Evolutionary conservation across 2,329 filamentous ascomycete genomes (phyloP).

Genomic region (Colletotrichum euphorbiae): DNA sequence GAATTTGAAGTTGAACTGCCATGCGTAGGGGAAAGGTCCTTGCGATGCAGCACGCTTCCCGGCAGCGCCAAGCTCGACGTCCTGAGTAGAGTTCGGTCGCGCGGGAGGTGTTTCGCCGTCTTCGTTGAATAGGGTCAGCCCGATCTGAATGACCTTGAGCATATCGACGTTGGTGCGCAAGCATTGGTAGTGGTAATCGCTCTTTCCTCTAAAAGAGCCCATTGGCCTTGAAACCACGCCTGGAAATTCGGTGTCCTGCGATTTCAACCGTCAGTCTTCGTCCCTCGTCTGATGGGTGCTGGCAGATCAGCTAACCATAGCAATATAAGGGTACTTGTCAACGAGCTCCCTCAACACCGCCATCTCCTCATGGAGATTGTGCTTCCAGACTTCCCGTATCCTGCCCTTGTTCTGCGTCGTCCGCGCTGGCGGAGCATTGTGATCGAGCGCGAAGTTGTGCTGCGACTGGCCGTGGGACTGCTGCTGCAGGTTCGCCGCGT

Average conservation of each 20-base stretch:
- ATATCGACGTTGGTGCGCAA: slow-evolving; percentile 97
- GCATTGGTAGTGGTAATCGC: slow-evolving; percentile 98
- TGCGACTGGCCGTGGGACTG: slow-evolving; percentile 64
- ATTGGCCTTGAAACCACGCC: slow-evolving; percentile 96
- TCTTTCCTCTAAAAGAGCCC: slow-evolving; percentile 93
- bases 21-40: slow-evolving; percentile 82
- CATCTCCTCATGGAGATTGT: slow-evolving; percentile 94
- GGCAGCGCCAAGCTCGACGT: slow-evolving; percentile 52
- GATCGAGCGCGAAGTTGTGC: slow-evolving; percentile 41
- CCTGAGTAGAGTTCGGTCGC: slow-evolving; percentile 64
- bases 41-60: slow-evolving; percentile 55
- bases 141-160: slow-evolving; percentile 96
- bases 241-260: slow-evolving; percentile 96
- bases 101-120: slow-evolving; percentile 88
- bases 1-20: slow-evolving; percentile 99
- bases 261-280: slow-evolving; percentile 27
- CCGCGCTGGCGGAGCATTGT: slow-evolving; percentile 54
- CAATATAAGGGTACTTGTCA: slow-evolving; percentile 93
- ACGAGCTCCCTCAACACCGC: slow-evolving; percentile 83
- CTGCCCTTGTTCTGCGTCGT: slow-evolving; percentile 77
- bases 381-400: slow-evolving; percentile 96
- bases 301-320: slow-evolving; percentile 77
- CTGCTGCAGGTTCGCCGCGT: slow-evolving; percentile 70
- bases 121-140: slow-evolving; percentile 91
- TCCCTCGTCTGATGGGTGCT: neutral